phyloP scores from a whole-genome alignment of 2,329 filamentous ascomycete genomes.

The Pseudocercospora ulei region DNA sequence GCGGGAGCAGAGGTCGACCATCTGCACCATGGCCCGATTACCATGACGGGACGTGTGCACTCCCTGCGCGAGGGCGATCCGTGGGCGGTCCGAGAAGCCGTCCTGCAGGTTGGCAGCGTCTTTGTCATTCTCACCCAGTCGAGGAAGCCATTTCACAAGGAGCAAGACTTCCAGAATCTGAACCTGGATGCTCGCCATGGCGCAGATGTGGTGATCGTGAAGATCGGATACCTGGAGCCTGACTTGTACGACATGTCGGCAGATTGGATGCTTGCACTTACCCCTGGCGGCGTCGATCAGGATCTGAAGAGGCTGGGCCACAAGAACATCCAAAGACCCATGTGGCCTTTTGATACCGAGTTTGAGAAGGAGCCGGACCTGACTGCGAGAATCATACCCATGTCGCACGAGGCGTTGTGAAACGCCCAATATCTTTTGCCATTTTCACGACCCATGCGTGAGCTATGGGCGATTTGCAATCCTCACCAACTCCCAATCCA shows the following conservation, averaged over 20 bases:
- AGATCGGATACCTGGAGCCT: constrained; percentile 23
- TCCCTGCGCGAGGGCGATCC: constrained; percentile 17
- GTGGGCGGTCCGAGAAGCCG: constrained; percentile 18
- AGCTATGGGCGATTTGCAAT: too few relatives aligned
- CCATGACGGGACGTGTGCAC: constrained; percentile 19
- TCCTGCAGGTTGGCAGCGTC: constrained; percentile 18
- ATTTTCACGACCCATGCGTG: too few relatives aligned
- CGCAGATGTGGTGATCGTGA: constrained; percentile 21
- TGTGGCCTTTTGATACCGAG: constrained; percentile 21
- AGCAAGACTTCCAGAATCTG: constrained; percentile 19
- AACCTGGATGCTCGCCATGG: constrained; percentile 14
- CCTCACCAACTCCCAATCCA: too few relatives aligned
- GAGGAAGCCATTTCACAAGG: constrained; percentile 23
- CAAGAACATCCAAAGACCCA: constrained; percentile 18
- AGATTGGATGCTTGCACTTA: constrained; percentile 23
- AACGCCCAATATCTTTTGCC: too few relatives aligned
- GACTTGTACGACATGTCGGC: constrained; percentile 22
- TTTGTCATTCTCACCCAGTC: constrained; percentile 22
- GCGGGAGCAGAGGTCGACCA: constrained; percentile 21
- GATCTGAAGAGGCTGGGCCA: constrained; percentile 19
- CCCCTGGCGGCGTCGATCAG: constrained; percentile 23
- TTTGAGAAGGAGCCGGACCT: constrained; percentile 14
- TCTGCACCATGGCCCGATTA: constrained; percentile 18
- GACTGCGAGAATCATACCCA: constrained; percentile 16
- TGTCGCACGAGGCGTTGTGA: constrained; percentile 10